Evolutionary conservation across 495 filamentous ascomycete species (phyloP), one percentile per base, ranked within the genome.

Genomic region (Podospora tetraspora): DNA sequence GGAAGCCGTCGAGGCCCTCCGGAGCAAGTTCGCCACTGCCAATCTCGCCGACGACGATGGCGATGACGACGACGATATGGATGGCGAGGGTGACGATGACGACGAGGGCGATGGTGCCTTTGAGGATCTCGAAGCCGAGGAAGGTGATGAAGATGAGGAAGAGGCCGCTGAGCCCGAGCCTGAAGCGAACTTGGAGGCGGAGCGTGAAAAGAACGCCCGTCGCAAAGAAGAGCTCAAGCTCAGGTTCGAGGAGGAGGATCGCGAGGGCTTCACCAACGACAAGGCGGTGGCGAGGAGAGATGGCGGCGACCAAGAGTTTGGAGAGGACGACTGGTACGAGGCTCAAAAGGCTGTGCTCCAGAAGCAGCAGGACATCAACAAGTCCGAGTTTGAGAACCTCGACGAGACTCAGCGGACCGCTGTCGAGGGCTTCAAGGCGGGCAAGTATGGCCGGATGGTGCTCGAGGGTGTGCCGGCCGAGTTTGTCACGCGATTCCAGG

Each of bases 251-350:
- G 94, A 97, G 76, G 95, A 99, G 81, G 95, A 99, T 73, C 86
- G 90, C 19, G 95, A 99, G 77, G 95, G 95, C 0, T 92, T 96
- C 72, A 87, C 87, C 24, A 97, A 96, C 72, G 91, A 92, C 72
- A 92, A 92, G 71, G 87, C 91, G 13, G 86, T 88, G 58, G 86
- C 87, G 23, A 85, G 89, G 58, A 77, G 84, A 63, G 86, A 88
- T 72, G 85, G 81, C 30, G 88, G 84, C 21, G 78, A 85, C 0
- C 84, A 92, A 56, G 87, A 95, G 74, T 98, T 97, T 73, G 96
- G 92, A 34, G 94, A 98, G 79, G 95, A 99, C 73, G 92, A 98
- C 58, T 99, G 96, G 96, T 98, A 98, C 76, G 94, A 98, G 75
- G 85, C 91, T 25, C 96, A 99, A 74, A 99, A 99, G 77, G 93